These are phyloP conservation scores for Rhipidocladum racemiflorum DNA, from an alignment of 176 grass and related monocot species.

Conservation along the genomic window DNA sequence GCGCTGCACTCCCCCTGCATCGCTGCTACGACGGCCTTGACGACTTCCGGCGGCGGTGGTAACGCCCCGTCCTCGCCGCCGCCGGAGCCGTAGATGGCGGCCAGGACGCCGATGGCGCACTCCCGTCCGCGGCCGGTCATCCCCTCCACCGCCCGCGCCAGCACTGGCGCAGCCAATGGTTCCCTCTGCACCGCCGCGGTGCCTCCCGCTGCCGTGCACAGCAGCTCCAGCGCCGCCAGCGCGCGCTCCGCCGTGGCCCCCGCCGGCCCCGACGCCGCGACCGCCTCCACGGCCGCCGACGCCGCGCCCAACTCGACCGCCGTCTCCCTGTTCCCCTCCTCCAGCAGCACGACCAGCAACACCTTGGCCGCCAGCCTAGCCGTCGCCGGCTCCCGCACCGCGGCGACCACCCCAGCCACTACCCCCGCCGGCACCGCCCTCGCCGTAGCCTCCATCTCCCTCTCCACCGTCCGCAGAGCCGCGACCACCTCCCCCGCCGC, in stretches of 20 bases:
- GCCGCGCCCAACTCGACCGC: conserved; percentile 64
- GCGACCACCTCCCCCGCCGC: conserved; percentile 49
- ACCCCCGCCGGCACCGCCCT: conserved; percentile 36
- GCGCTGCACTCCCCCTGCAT: conserved; percentile 94
- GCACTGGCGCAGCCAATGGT: conserved; percentile 33
- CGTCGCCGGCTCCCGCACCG: conserved; percentile 51
- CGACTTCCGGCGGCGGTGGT: conserved; percentile 62
- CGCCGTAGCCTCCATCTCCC: conserved; percentile 40
- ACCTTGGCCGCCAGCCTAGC: conserved; percentile 66
- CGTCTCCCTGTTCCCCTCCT: conserved; percentile 49
- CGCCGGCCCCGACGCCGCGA: conserved; percentile 61
- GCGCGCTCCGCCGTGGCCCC: conserved; percentile 78
- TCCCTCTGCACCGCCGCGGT: conserved; percentile 48
- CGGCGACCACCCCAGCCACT: conserved; percentile 50
- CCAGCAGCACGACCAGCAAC: conserved; percentile 53
- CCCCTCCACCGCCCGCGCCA: conserved; percentile 59
- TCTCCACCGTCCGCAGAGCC: conserved; percentile 46
- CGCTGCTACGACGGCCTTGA: conserved; percentile 70
- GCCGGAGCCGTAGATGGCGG: conserved; percentile 55
- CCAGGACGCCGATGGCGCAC: conserved; percentile 82
- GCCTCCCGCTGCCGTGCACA: conserved; percentile 71
- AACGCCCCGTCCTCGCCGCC: not conserved
- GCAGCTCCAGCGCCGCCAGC: conserved; percentile 78
- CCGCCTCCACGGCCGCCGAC: conserved; percentile 60
- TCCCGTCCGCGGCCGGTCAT: conserved; percentile 67